Evolutionary conservation across 1,284 basidiomycete species (phyloP), one percentile per base, ranked within the genome.

Genomic region (Austroboletus rostrupii): DNA sequence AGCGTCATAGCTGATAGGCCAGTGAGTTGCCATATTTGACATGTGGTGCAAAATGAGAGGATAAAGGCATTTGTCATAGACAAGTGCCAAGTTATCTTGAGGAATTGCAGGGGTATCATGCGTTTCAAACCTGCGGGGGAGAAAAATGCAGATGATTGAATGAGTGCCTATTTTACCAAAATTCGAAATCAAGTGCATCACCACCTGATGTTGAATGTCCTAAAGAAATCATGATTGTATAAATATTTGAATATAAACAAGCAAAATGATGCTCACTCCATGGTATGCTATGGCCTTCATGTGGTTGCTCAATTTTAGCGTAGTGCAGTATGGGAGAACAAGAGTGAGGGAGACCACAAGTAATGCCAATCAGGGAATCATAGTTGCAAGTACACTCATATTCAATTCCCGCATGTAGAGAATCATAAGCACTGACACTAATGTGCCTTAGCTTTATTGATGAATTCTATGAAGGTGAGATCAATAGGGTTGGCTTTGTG

Each of bases 111-210:
- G 29, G 0, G 29, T 21, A 3, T 53, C 11, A 7, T 5, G 21
- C 0, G 4, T 4, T 9, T 3, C 2, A 31, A 43, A 58, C 48
- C 56, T 50, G 0, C 13, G 37, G 7, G 57, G 54, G 14, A 58
- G 57, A 26, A 58, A 59, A 1, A 59, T 32, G 0, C 43, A 20
- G 1, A 58, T 10, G 2, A 19, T 9, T 0, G 45, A 49, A 0
- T 40, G 14, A 31, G 57, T 23, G 0, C 51, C 50, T 26, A 53
- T 59, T 3, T 49, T 57, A 0, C 59, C 16, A 4, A 57, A 4
- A 3, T 58, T 59, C 0, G 47, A 57, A 3, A 58, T 59, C 0
- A 3, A 23, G 12, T 59, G 35, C 54, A 58, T 59, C 0, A 45
- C 46, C 2, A 58, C 47, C 8, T 31, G 29, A 31, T 8, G 8